Base-by-base conservation (phyloP, 1,139 yeast genomes). In the Torulaspora pretoriensis region DNA sequence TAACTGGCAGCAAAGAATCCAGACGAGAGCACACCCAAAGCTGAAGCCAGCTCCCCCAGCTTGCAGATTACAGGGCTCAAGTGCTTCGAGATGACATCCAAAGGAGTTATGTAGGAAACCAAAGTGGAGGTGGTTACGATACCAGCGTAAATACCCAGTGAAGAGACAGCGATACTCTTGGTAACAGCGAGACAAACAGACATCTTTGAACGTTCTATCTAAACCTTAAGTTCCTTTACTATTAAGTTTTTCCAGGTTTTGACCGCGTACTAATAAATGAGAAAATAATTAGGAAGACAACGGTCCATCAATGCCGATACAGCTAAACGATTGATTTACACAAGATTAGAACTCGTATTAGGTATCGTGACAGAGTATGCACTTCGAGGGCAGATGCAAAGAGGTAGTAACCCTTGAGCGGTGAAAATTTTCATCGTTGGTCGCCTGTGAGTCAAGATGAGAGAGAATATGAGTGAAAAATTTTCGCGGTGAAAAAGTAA, bases 141-240 rank as follows among this genome's bases (percentile, higher is more conserved):
- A 58, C 97, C 97, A 30, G 96, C 84, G 64, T 95, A 96, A 52
- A 89, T 77, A 69, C 96, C 90, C 83, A 89, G 82, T 42, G 95
- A 81, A 35, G 95, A 82, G 52, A 88, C 80, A 53, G 96, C 96
- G 51, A 85, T 71, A 23, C 63, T 58, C 47, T 66, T 67, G 33
- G 66, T 67, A 22, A 63, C 60, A 23, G 67, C 62, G 41, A 59
- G 44, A 52, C 63, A 59, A 23, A 53, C 51, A 17, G 62, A 57
- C 62, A 59, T 59, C 25, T 29, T 29, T 29, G 29, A 26, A 13
- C 7, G n/a, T 10, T 3, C 10, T 5, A 26, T 2, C 13, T 13
- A n/a, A n/a, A 26, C 7, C 1, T 5, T 10, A 7, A n/a, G 29
- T 9, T n/a, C 6, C 8, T 26, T 8, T 10, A 26, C 13, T 10